These are phyloP conservation scores for Lactarius trivialis DNA, from an alignment of 768 basidiomycete genomes.

Conservation along the genomic window DNA sequence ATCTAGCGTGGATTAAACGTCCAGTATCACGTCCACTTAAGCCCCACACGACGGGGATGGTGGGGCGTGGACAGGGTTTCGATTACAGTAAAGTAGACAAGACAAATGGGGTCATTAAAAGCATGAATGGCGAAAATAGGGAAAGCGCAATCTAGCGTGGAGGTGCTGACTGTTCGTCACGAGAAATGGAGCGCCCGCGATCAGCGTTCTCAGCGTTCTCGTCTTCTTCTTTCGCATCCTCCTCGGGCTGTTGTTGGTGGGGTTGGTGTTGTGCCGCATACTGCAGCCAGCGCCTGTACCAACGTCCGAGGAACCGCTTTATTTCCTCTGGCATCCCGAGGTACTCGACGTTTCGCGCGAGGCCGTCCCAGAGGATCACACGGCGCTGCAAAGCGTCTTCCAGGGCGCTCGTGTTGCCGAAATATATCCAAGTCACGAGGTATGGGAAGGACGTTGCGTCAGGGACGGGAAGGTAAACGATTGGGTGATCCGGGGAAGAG, in stretches of 20 bases:
- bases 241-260: neutral
- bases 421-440: constrained; percentile 78
- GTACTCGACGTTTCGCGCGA: constrained; percentile 87
- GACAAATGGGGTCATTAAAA: neutral
- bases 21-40: neutral
- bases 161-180: constrained; percentile 6
- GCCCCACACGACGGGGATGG: neutral
- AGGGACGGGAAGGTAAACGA: constrained; percentile 67
- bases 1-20: constrained; percentile 4
- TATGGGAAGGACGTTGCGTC: constrained; percentile 66
- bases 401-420: constrained; percentile 60
- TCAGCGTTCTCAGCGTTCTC: constrained; percentile 2
- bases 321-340: constrained; percentile 70
- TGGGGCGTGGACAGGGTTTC: neutral
- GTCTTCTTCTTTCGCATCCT: constrained; percentile 2
- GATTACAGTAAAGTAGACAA: constrained; percentile 5
- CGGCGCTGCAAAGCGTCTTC: constrained; percentile 60
- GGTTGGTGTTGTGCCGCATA: neutral
- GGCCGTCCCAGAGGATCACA: constrained; percentile 73
- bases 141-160: constrained; percentile 3
- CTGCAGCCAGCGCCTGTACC: constrained; percentile 63
- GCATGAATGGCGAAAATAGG: neutral
- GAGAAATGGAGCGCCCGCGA: constrained; percentile 10
- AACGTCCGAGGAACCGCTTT: constrained; percentile 68
- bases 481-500: constrained; percentile 56